Base-by-base conservation (phyloP, 352 stramenopile genomes). In the Phytophthora idaei region DNA sequence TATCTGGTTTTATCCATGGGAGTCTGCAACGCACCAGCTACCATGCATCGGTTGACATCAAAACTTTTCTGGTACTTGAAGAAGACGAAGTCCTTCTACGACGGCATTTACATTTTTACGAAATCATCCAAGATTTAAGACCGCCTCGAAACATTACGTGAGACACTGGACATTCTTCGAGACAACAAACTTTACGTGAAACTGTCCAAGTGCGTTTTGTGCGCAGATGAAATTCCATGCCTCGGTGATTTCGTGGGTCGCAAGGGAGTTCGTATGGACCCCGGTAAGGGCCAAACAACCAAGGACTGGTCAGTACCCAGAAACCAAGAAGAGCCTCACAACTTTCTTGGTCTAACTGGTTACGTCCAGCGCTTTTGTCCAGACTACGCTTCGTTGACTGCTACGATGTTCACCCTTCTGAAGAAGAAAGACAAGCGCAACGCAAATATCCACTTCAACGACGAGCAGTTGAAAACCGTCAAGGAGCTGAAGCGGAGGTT, bases 151-250 rank as follows among this genome's bases (percentile, higher is more conserved):
- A 48, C 49, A 9, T 14, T 57, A 12, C 36, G 49, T 5, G 46
- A 52, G 14, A 50, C 49, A 15, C 25, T 59, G 14, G 15, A 58
- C 9, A 50, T 56, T 7, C 41, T 56, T 17, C 15, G 49, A 17
- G 47, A 53, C 15, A 15, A 50, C 39, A 57, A 59, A 34, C 31
- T 59, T 4, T 59, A 29, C 44, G 49, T 59, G 14, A 66, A 66
- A 25, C 15, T 57, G 28, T 46, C 41, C 54, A 61, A 53, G 31
- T 61, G 28, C 42, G 12, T 14, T 6, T 61, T 61, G 29, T 61
- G 54, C 17, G 42, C 29, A 3, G 42, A 53, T 6, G 44, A 53
- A 28, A 61, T 61, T 34, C 54, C 44, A 3, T 53, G 31, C 25
- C 17, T 53, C 2, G 31, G 31, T 12, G 50, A 46, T 31, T 61